These are phyloP conservation scores for Phytopythium boreale DNA, from an alignment of 352 stramenopile genomes.

Conservation along the genomic window DNA sequence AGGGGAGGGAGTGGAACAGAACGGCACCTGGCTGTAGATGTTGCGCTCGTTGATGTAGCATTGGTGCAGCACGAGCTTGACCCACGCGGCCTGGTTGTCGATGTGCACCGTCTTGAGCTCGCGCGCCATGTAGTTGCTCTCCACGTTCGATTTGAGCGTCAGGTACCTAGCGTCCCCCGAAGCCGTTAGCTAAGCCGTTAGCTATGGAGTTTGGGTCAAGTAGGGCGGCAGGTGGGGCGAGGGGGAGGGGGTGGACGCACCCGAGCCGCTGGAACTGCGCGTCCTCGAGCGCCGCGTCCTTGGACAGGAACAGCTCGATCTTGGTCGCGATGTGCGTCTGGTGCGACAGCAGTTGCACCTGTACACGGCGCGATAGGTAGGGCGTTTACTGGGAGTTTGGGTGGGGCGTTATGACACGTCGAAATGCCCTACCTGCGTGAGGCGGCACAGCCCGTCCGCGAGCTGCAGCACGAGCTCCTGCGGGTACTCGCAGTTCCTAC, in stretches of 20 bases:
- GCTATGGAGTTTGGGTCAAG: no score
- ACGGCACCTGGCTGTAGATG: conserved; percentile 69
- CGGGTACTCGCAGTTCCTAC: conserved; percentile 91
- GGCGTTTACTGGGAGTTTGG: not conserved
- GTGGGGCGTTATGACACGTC: not conserved
- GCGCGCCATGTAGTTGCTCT: conserved; percentile 83
- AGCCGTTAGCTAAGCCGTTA: no score
- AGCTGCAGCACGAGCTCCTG: conserved; percentile 90
- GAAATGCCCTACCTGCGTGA: conserved; percentile 51
- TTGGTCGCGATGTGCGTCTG: conserved; percentile 92
- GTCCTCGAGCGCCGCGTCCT: conserved; percentile 31
- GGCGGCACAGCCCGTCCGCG: conserved; percentile 49
- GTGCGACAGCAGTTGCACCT: conserved; percentile 90
- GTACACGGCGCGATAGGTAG: not conserved
- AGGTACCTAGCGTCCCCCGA: no score
- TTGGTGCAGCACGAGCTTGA: conserved; percentile 89
- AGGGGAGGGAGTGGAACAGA: not conserved
- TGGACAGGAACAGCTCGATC: conserved; percentile 90
- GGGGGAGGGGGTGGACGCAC: conserved; percentile 11
- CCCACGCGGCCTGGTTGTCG: conserved; percentile 70
- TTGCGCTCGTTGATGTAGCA: conserved; percentile 91
- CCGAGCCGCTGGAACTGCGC: conserved; percentile 79
- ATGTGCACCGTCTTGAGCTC: conserved; percentile 94
- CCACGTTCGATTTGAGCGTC: conserved; percentile 78
- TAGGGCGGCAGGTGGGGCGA: not conserved